Conservation (phyloP, 371 early-diverging fungal genomes). For the Fennellomyces sp. region DNA sequence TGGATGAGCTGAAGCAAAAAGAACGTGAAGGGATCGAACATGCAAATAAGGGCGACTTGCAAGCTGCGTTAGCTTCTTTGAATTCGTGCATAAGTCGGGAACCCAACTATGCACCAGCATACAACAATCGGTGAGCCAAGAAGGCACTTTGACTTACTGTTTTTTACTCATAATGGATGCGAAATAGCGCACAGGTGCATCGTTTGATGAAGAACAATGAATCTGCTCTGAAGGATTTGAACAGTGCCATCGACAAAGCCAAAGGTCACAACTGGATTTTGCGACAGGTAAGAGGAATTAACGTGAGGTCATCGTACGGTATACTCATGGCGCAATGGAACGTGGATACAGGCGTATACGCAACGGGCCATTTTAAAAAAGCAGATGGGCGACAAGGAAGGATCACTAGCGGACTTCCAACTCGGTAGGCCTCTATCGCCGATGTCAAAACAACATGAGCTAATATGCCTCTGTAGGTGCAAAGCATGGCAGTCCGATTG, state of each 20-base stretch:
- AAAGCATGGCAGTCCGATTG: slow-evolving; percentile 80
- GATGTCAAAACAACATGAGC: neutral
- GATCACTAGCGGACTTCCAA: slow-evolving; percentile 76
- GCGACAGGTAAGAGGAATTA: slow-evolving; percentile 53
- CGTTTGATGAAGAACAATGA: slow-evolving; percentile 62
- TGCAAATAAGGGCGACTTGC: slow-evolving; percentile 52
- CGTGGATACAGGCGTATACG: slow-evolving; percentile 70
- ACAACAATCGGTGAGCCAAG: slow-evolving; percentile 76
- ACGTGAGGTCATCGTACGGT: no score
- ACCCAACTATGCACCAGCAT: slow-evolving; percentile 77
- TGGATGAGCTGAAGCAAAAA: slow-evolving; percentile 40
- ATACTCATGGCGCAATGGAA: no score
- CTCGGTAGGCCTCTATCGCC: slow-evolving; percentile 22
- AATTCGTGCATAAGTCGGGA: slow-evolving; percentile 56
- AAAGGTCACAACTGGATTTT: slow-evolving; percentile 66
- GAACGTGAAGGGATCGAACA: slow-evolving; percentile 51
- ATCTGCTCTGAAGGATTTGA: slow-evolving; percentile 69
- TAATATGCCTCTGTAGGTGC: slow-evolving; percentile 52
- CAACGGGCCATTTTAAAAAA: slow-evolving; percentile 81
- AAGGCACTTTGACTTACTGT: neutral
- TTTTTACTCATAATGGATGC: neutral
- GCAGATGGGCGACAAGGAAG: slow-evolving; percentile 63
- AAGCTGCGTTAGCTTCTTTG: slow-evolving; percentile 48
- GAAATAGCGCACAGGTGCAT: slow-evolving; percentile 75
- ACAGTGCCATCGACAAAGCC: slow-evolving; percentile 69